Evolutionary conservation across 2,329 filamentous ascomycete species (phyloP), one percentile per base, ranked within the genome.

Genomic region (Talaromyces sp.): DNA sequence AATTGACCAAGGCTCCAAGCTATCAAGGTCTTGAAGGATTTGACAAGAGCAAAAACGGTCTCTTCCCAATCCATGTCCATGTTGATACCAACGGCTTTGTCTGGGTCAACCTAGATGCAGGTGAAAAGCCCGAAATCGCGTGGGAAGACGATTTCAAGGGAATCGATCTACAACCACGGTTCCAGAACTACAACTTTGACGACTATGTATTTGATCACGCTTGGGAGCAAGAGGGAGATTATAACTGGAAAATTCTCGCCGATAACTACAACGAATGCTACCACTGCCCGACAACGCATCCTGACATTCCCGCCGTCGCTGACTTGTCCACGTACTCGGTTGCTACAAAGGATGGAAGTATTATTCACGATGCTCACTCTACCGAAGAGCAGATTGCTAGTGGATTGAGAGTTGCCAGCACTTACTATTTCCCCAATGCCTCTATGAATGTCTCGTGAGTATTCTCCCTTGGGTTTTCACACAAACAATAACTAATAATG

Each of bases 181-280:
- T 81, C 64, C 66, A 73, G 17, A 65, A 75, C 53, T 81, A 80
- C 70, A 74, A 81, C 66, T 82, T 80, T 64, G 76, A 79, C 0
- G 57, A 85, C 56, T 87, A 85, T 68, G 67, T 72, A 17, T 86
- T 85, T 64, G 83, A 85, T 64, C 82, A 85, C 67, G 71, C 72
- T 32, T 85, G 82, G 81, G 78, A 83, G 64, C 80, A 84, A 78
- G 79, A 83, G 54, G 80, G 80, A 0, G 77, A 80, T 32, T 83
- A 80, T 68, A 85, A 85, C 74, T 86, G 83, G 83, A 86, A 86
- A 73, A 80, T 82, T 26, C 70, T 85, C 32, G 80, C 80, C 14
- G 85, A 87, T 68, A 86, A 87, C 74, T 88, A 85, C 76, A 88
- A 88, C 68, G 84, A 72, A 63, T 73, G 71, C 63, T 72, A 72